These are phyloP conservation scores for Pseudogymnoascus sp. DNA, from an alignment of 2,329 filamentous ascomycete genomes.

Conservation along the genomic window DNA sequence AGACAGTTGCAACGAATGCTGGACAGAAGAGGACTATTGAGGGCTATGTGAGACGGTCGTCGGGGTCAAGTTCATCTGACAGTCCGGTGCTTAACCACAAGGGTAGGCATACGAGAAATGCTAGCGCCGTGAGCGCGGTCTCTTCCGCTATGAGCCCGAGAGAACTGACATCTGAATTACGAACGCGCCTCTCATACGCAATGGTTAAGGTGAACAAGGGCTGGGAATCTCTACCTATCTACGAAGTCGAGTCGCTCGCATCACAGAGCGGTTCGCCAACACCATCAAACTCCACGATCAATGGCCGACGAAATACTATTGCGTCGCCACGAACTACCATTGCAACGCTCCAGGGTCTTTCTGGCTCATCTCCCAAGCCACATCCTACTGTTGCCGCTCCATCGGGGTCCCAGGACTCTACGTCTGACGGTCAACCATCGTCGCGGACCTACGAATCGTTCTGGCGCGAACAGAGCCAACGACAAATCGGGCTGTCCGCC, in stretches of 20 bases:
- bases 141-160: slow-evolving; percentile 57
- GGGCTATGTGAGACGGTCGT: slow-evolving; percentile 59
- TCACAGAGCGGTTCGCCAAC: slow-evolving; percentile 60
- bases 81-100: slow-evolving; percentile 30
- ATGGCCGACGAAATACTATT: slow-evolving; percentile 44
- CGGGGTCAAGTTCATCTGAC: slow-evolving; percentile 37
- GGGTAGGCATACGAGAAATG: slow-evolving; percentile 58
- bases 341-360: slow-evolving; percentile 29
- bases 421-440: slow-evolving; percentile 26
- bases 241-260: slow-evolving; percentile 68
- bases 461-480: slow-evolving; percentile 36
- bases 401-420: slow-evolving; percentile 29
- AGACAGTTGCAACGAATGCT: slow-evolving; percentile 18
- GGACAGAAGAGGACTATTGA: slow-evolving; percentile 70
- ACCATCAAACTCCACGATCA: slow-evolving; percentile 50
- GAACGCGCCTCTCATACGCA: slow-evolving; percentile 80
- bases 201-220: slow-evolving; percentile 90
- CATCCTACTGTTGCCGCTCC: slow-evolving; percentile 15
- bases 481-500: slow-evolving; percentile 30
- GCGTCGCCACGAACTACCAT: slow-evolving; percentile 45
- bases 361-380: slow-evolving; percentile 3
- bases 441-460: slow-evolving; percentile 36
- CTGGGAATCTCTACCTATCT: slow-evolving; percentile 72
- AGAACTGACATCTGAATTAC: slow-evolving; percentile 56
- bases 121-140: slow-evolving; percentile 57